Conservation (phyloP, 169 alveolate genomes). For the Perkinsus olseni region DNA sequence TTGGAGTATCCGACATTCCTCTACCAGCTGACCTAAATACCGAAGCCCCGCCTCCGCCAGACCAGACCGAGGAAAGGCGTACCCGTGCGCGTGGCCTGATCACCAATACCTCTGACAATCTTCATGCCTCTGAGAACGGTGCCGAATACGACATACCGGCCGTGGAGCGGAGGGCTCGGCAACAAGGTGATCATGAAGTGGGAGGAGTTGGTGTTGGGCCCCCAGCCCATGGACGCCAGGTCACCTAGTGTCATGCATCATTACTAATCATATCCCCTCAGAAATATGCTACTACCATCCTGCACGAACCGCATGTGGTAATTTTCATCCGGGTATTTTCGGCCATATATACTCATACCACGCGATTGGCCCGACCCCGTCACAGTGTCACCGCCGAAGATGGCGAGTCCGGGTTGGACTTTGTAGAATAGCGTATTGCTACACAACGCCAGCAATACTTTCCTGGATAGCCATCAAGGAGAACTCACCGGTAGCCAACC, state of each 20-base stretch:
- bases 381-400: conserved; percentile 21
- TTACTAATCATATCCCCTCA: not conserved
- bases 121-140: conserved; percentile 33
- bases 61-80: not conserved
- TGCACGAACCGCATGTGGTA: conserved; percentile 28
- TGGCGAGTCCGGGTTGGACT: not conserved
- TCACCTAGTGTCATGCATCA: no score
- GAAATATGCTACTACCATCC: conserved; percentile 15
- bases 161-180: conserved; percentile 17
- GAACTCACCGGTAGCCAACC: not conserved
- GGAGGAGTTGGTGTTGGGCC: conserved; percentile 16
- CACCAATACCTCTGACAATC: conserved; percentile 14
- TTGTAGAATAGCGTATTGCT: not conserved
- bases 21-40: not conserved
- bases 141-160: conserved; percentile 28
- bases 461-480: not conserved
- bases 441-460: not conserved
- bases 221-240: conserved; percentile 14
- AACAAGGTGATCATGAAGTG: conserved; percentile 26
- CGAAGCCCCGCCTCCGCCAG: not conserved
- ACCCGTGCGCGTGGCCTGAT: not conserved
- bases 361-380: conserved; percentile 8
- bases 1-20: not conserved
- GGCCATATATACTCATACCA: conserved; percentile 14
- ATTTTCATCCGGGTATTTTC: conserved; percentile 30